These are phyloP conservation scores for Torulaspora pretoriensis DNA, from an alignment of 1,139 yeast genomes.

Conservation along the genomic window DNA sequence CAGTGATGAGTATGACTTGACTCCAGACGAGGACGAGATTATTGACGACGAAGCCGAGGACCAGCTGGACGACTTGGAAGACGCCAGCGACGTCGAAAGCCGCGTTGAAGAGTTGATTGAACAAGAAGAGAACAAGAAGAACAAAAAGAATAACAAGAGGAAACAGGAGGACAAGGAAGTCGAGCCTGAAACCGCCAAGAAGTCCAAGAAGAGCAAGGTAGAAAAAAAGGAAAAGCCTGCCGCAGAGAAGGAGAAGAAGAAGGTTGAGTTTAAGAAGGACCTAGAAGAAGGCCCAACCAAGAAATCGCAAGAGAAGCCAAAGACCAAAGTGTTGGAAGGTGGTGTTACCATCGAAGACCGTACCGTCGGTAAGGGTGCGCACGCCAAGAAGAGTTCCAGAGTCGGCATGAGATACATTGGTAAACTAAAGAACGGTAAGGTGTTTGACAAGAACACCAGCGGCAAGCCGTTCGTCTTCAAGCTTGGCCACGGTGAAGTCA, in stretches of 20 bases:
- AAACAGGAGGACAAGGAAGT: constrained; percentile 25
- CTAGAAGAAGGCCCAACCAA: constrained; percentile 92
- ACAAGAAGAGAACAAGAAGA: constrained; percentile 41
- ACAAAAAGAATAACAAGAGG: constrained; percentile 38
- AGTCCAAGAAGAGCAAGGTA: constrained; percentile 33
- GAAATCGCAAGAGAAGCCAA: constrained; percentile 39
- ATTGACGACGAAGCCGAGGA: constrained; percentile 53
- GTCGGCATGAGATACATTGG: constrained; percentile 98
- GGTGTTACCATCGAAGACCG: constrained; percentile 94
- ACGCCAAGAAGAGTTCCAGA: constrained; percentile 82
- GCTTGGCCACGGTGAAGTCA: constrained; percentile 96
- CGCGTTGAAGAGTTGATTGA: constrained; percentile 44
- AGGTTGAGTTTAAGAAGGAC: constrained; percentile 83
- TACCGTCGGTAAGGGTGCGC: constrained; percentile 79
- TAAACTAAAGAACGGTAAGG: constrained; percentile 92
- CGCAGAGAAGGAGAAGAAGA: constrained; percentile 50
- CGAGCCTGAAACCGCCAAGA: constrained; percentile 31
- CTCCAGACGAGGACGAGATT: constrained; percentile 90
- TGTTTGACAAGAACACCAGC: constrained; percentile 92
- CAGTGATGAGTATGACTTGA: constrained; percentile 76
- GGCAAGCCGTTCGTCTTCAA: constrained; percentile 93
- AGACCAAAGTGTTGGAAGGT: constrained; percentile 79
- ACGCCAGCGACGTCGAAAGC: constrained; percentile 51
- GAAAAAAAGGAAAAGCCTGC: constrained; percentile 32
- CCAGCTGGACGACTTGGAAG: constrained; percentile 60